Conservation (phyloP, 768 basidiomycete species). For the Mycena pura region DNA sequence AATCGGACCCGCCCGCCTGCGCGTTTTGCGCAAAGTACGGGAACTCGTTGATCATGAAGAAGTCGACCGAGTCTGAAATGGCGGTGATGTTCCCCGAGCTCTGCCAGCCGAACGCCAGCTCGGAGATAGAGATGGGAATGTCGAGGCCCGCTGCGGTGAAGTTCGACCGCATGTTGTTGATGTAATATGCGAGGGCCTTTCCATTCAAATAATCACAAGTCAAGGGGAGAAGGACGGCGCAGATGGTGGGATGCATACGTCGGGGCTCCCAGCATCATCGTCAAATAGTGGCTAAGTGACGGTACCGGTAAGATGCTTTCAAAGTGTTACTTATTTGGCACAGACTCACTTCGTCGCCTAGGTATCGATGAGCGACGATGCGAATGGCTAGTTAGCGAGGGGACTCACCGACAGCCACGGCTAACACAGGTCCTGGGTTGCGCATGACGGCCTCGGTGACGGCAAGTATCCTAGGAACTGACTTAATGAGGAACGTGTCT, state of each 20-base stretch:
- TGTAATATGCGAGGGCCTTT: conserved; percentile 19
- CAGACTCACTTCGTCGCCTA: conserved; percentile 22
- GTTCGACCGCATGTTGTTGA: conserved; percentile 19
- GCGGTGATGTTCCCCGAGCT: conserved; percentile 22
- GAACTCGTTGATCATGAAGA: conserved; percentile 27
- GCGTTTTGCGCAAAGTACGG: conserved; percentile 25
- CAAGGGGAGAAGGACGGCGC: conserved; percentile 2
- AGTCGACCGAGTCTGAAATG: conserved; percentile 15
- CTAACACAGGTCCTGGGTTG: conserved; percentile 23
- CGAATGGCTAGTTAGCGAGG: not conserved
- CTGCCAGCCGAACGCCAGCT: conserved; percentile 25
- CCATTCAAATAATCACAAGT: conserved; percentile 2
- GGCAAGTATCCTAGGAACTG: conserved; percentile 23
- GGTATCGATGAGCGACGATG: not conserved
- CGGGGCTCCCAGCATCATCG: conserved; percentile 21
- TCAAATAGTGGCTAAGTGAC: conserved; percentile 20
- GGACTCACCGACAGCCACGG: conserved; percentile 23
- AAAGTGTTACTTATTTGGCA: not conserved
- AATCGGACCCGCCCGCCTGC: conserved; percentile 15
- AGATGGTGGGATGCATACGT: conserved; percentile 9
- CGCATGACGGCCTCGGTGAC: conserved; percentile 25
- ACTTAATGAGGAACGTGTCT: conserved; percentile 24
- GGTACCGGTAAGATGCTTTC: conserved; percentile 2
- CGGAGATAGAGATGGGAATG: conserved; percentile 24
- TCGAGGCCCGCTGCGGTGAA: conserved; percentile 20